A percentile compares a stretch with the other conserved stretches of the same genome.
Conservation (phyloP, 768 basidiomycete genomes). For the Lyophyllum semitale region DNA sequence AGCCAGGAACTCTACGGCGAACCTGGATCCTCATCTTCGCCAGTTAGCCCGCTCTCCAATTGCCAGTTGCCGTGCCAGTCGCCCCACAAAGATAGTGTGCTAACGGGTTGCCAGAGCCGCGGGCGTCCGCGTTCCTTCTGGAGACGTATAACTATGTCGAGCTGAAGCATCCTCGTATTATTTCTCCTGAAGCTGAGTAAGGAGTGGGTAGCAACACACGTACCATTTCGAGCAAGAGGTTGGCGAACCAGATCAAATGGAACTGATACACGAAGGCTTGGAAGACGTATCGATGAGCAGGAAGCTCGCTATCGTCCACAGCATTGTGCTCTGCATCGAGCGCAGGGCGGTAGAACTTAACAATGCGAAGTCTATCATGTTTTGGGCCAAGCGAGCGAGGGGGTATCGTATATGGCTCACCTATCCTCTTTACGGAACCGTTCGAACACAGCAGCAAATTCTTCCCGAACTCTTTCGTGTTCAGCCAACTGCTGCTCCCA, state of each 20-base stretch:
- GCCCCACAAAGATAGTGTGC: slow-evolving; percentile 42
- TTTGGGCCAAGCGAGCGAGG: neutral
- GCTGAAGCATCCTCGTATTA: slow-evolving; percentile 41
- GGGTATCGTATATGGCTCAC: slow-evolving; percentile 31
- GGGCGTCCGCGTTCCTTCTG: slow-evolving; percentile 46
- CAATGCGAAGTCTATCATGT: slow-evolving; percentile 41
- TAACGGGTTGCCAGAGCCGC: slow-evolving; percentile 60
- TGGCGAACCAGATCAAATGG: slow-evolving; percentile 43
- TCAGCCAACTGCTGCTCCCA: slow-evolving; percentile 36
- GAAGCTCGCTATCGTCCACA: slow-evolving; percentile 37
- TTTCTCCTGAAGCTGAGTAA: neutral
- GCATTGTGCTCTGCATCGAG: slow-evolving; percentile 37
- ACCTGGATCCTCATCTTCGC: slow-evolving; percentile 78
- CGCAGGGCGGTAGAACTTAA: slow-evolving; percentile 61
- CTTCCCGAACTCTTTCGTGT: slow-evolving; percentile 36
- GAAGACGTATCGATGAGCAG: slow-evolving; percentile 71
- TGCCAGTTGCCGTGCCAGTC: slow-evolving; percentile 49
- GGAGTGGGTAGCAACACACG: slow-evolving; percentile 4
- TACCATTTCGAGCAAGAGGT: slow-evolving; percentile 43
- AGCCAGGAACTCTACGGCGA: slow-evolving; percentile 4
- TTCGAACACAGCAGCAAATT: slow-evolving; percentile 39
- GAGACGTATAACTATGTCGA: slow-evolving; percentile 56
- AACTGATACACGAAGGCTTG: slow-evolving; percentile 76
- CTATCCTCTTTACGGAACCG: slow-evolving; percentile 52
- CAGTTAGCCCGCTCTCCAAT: slow-evolving; percentile 43